Conservation (phyloP, 2,329 filamentous ascomycete genomes). For the Colletotrichum tropicale region DNA sequence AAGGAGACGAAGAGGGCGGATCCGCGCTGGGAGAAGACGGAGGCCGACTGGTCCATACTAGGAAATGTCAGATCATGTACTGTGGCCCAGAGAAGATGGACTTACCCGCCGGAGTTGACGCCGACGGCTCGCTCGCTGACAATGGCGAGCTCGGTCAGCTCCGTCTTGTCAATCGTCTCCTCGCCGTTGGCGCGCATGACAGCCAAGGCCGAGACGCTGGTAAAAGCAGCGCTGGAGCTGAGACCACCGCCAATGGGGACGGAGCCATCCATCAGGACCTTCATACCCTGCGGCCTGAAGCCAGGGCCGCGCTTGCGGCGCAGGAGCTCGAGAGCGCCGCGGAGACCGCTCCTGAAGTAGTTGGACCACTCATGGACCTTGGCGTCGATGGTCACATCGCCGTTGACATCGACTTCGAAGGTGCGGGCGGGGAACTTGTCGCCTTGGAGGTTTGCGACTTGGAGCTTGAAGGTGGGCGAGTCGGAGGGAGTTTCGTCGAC, state of each 20-base stretch:
- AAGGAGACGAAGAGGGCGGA: conserved; percentile 92
- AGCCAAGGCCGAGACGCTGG: conserved; percentile 86
- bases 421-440: conserved; percentile 77
- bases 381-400: conserved; percentile 80
- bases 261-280: conserved; percentile 87
- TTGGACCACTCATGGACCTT: conserved; percentile 93
- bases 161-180: conserved; percentile 81
- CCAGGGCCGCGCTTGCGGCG: conserved; percentile 63
- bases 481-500: conserved; percentile 54
- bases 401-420: conserved; percentile 71
- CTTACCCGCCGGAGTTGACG: conserved; percentile 92
- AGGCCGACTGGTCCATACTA: conserved; percentile 97
- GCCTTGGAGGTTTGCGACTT: conserved; percentile 79
- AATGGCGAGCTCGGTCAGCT: conserved; percentile 90
- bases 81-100: not conserved
- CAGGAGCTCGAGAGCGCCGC: conserved; percentile 80
- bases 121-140: conserved; percentile 93
- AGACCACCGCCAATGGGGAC: conserved; percentile 92
- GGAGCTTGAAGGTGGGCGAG: conserved; percentile 67
- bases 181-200: conserved; percentile 87
- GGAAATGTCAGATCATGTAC: not conserved
- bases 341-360: conserved; percentile 94
- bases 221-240: conserved; percentile 92
- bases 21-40: conserved; percentile 87
- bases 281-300: conserved; percentile 78